A percentile compares a stretch with the other conserved stretches of the same genome.
These are phyloP conservation scores for Simplicillium sp. DNA, from an alignment of 2,329 filamentous ascomycete species.

Conservation along the genomic window DNA sequence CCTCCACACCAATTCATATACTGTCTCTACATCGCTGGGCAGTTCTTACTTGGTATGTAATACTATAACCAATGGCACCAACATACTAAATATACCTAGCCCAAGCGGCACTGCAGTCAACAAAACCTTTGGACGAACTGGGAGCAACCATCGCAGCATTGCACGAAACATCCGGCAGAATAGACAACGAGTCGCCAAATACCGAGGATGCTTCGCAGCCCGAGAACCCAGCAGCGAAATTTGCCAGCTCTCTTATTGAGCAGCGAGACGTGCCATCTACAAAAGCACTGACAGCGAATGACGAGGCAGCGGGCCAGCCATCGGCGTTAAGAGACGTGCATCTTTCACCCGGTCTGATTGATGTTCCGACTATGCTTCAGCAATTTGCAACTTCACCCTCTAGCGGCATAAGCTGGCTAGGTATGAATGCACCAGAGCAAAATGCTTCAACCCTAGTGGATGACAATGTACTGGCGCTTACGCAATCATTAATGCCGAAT, in stretches of 20 bases:
- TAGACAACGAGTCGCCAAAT: slow-evolving; percentile 20
- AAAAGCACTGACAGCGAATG: not conserved
- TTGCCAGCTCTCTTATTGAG: slow-evolving; percentile 16
- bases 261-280: not conserved
- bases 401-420: slow-evolving; percentile 6
- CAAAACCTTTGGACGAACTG: slow-evolving; percentile 19
- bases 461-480: not conserved
- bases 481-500: not conserved
- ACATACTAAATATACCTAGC: not conserved
- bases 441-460: slow-evolving; percentile 1
- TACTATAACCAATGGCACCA: not conserved
- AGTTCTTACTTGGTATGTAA: slow-evolving; percentile 13
- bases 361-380: slow-evolving; percentile 6
- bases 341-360: slow-evolving; percentile 1
- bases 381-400: slow-evolving; percentile 5
- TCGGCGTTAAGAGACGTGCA: not conserved
- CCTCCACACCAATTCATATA: slow-evolving; percentile 26
- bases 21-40: slow-evolving; percentile 25
- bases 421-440: slow-evolving; percentile 2
- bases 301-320: not conserved
- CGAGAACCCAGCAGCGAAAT: slow-evolving; percentile 23
- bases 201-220: not conserved
- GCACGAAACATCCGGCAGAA: slow-evolving; percentile 22
- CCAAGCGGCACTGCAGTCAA: slow-evolving; percentile 10
- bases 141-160: slow-evolving; percentile 22